Base-by-base conservation (phyloP, 2,329 filamentous ascomycete species). In the Byssothecium circinans region DNA sequence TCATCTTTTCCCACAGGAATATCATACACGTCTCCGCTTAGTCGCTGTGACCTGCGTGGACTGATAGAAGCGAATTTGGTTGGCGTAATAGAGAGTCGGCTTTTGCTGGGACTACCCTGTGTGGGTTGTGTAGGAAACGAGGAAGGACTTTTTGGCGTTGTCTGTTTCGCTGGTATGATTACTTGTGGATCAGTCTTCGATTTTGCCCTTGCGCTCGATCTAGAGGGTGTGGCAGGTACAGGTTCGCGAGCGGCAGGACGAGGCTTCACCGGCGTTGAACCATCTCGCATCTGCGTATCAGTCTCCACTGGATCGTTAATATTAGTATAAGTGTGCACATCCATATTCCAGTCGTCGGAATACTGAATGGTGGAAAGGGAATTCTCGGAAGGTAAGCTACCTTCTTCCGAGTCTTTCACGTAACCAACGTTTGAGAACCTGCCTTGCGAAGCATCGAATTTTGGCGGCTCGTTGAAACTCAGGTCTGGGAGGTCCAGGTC, bases 371-470 rank as follows among this genome's bases (percentile, higher is more conserved):
- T 66, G 11, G 67, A 67, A 3, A 67, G 36, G 0, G 61, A 65
- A 8, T 53, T 46, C 45, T 64, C 62, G n/a, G 67, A 64, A 18
- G 53, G 56, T n/a, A 58, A 25, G 22, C 54, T 67, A 32, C 54
- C 59, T 30, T 69, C 64, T 39, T 65, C 65, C 1, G 66, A 69
- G 36, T 69, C 61, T 39, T 64, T 66, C n/a, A 68, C 52, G 18
- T 53, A 58, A 5, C 46, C 47, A 11, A 62, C 53, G 22, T 65
- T 54, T 8, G 61, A 51, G 44, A 54, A 64, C 39, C 51, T 60
- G 29, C 57, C 53, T 41, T 59, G 57, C 2, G 56, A 60, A 8
- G 43, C 49, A 14, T 54, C 51, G 5, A 62, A 50, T 15, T 65
- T 58, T 44, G 67, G 64, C 11, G 64, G 64, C 4, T 58, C 49